These are phyloP conservation scores for Tuber indicum DNA, from an alignment of 495 filamentous ascomycete species.

Conservation along the genomic window DNA sequence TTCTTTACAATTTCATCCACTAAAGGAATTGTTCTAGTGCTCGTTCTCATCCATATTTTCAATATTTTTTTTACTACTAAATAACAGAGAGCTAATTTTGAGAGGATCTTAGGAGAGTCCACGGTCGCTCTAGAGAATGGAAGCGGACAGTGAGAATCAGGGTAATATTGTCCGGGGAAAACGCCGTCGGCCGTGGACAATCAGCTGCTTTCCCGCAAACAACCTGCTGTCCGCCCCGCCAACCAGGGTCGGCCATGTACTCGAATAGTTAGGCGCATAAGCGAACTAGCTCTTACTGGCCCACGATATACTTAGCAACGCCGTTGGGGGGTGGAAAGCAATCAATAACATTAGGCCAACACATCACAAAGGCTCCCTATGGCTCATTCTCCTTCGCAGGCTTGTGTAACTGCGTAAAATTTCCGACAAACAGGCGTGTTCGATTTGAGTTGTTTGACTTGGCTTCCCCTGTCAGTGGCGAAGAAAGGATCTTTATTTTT, in stretches of 20 bases:
- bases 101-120: not conserved
- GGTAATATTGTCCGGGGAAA: not conserved
- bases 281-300: conserved; percentile 24
- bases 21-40: not conserved
- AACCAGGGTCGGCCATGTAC: conserved; percentile 36
- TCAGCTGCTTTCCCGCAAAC: conserved; percentile 3
- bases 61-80: not conserved
- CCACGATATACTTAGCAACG: conserved; percentile 29
- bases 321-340: conserved; percentile 22
- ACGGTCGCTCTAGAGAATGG: not conserved
- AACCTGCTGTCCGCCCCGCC: conserved; percentile 30
- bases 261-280: conserved; percentile 19
- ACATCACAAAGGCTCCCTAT: conserved; percentile 16
- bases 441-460: conserved; percentile 38
- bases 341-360: conserved; percentile 32
- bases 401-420: not conserved
- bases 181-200: conserved; percentile 1
- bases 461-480: conserved; percentile 3
- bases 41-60: not conserved
- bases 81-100: not conserved
- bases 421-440: conserved; percentile 21
- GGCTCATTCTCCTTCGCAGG: conserved; percentile 18
- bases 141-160: not conserved
- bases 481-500: conserved; percentile 21
- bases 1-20: not conserved